phyloP scores from a whole-genome alignment of 2,329 filamentous ascomycete genomes.

The Fusarium pininemorale region DNA sequence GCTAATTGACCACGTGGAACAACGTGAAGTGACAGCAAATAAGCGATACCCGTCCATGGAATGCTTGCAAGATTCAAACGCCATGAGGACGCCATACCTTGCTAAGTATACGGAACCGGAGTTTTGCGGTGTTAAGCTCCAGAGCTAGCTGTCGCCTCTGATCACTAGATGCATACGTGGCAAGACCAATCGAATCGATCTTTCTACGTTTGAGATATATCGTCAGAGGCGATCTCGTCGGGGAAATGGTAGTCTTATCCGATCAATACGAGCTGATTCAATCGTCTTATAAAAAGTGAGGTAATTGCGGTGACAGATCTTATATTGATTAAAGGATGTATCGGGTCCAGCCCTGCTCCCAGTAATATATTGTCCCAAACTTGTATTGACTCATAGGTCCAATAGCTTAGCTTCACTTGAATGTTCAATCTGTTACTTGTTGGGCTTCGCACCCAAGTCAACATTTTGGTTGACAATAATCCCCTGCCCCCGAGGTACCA shows the following conservation, averaged over 20 bases:
- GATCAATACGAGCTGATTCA: no score
- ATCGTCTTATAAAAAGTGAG: no score
- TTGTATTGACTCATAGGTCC: no score
- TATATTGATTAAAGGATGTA: not conserved
- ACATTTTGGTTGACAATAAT: not conserved
- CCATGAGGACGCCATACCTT: not conserved
- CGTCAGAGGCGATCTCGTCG: not conserved
- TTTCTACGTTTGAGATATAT: not conserved
- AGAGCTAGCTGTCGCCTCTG: not conserved
- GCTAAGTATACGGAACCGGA: not conserved
- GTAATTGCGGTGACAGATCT: not conserved
- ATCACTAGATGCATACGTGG: not conserved
- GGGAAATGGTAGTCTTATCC: no score
- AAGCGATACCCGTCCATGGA: not conserved
- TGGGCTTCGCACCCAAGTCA: not conserved
- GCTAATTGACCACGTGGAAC: not conserved
- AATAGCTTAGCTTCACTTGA: not conserved
- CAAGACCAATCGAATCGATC: not conserved
- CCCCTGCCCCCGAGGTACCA: slow-evolving; percentile 13
- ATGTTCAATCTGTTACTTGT: not conserved
- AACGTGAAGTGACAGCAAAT: not conserved
- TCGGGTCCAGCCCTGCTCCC: not conserved
- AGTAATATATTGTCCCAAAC: not conserved
- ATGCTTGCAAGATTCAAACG: not conserved
- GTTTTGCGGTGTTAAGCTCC: not conserved